A percentile compares a stretch with the other conserved stretches of the same genome.
Conservation (phyloP, 306 rosid genomes). For the Geum urbanum region DNA sequence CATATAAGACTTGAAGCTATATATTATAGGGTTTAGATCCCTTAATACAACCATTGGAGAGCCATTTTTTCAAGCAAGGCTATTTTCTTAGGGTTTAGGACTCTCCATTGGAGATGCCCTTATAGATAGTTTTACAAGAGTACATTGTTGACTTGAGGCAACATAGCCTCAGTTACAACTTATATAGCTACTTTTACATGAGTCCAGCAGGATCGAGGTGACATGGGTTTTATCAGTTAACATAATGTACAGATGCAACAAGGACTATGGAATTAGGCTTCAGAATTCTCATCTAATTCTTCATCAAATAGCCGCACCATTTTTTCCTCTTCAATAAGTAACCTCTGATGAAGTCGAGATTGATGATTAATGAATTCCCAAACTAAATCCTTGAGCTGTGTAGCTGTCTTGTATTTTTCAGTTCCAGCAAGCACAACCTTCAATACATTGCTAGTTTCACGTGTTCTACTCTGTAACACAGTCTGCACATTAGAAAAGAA, state of each 20-base stretch:
- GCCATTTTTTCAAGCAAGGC: too few relatives aligned
- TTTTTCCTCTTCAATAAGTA: constrained; percentile 43
- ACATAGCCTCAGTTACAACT: too few relatives aligned
- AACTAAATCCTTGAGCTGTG: constrained; percentile 33
- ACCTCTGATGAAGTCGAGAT: constrained; percentile 36
- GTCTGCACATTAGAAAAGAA: constrained; percentile 28
- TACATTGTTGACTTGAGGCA: too few relatives aligned
- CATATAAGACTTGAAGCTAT: too few relatives aligned
- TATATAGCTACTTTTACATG: too few relatives aligned
- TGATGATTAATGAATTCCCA: constrained; percentile 47
- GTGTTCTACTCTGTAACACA: constrained; percentile 1
- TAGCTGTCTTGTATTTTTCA: constrained; percentile 42
- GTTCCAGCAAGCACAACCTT: constrained; percentile 44
- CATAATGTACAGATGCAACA: neutral
- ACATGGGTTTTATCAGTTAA: neutral
- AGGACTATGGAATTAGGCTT: constrained; percentile 11
- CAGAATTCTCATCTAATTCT: neutral
- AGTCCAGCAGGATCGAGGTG: too few relatives aligned
- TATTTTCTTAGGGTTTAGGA: too few relatives aligned
- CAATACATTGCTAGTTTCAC: constrained; percentile 26
- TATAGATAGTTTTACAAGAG: too few relatives aligned
- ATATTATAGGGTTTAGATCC: too few relatives aligned
- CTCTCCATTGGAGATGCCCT: too few relatives aligned
- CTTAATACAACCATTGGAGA: too few relatives aligned
- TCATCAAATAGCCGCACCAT: constrained; percentile 14